Evolutionary conservation across 371 early-diverging fungal genomes (phyloP).

Genomic region (Syncephalastrum contaminatum): DNA sequence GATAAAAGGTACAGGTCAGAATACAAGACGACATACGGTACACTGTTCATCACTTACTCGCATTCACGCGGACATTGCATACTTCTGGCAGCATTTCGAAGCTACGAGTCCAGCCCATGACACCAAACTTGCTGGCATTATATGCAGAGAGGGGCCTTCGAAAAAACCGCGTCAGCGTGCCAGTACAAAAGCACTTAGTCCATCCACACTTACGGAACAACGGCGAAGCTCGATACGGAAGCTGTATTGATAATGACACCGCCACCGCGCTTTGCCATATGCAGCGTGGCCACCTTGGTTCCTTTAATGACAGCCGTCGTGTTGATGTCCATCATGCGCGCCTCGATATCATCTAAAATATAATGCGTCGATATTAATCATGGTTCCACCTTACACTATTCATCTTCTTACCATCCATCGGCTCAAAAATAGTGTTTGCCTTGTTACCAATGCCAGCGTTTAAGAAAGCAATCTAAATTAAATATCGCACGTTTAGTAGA

Average conservation of each 20-base stretch:
- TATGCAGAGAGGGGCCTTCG: neutral
- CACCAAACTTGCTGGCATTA: constrained; percentile 17
- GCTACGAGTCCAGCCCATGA: constrained; percentile 23
- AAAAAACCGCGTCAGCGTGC: too few relatives aligned
- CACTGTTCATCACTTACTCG: constrained; percentile 8
- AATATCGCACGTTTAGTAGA: too few relatives aligned
- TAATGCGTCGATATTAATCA: neutral
- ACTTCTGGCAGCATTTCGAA: constrained; percentile 11
- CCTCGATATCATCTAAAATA: constrained; percentile 8
- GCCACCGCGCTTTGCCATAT: constrained; percentile 40
- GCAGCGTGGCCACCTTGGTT: constrained; percentile 39
- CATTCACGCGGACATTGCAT: constrained; percentile 22
- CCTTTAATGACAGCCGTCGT: constrained; percentile 8
- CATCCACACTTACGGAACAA: neutral
- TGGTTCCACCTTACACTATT: neutral
- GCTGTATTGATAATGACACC: constrained; percentile 49
- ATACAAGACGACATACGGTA: too few relatives aligned
- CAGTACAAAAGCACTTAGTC: too few relatives aligned
- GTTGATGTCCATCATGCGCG: constrained; percentile 5
- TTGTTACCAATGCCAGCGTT: constrained; percentile 8
- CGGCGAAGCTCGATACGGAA: constrained; percentile 16
- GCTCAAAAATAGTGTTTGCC: constrained; percentile 2
- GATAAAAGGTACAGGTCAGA: too few relatives aligned
- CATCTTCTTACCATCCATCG: constrained; percentile 10
- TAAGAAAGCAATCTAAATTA: constrained; percentile 8